phyloP scores from a whole-genome alignment of 2,329 filamentous ascomycete genomes.

The Arthrinium phaeospermum region DNA sequence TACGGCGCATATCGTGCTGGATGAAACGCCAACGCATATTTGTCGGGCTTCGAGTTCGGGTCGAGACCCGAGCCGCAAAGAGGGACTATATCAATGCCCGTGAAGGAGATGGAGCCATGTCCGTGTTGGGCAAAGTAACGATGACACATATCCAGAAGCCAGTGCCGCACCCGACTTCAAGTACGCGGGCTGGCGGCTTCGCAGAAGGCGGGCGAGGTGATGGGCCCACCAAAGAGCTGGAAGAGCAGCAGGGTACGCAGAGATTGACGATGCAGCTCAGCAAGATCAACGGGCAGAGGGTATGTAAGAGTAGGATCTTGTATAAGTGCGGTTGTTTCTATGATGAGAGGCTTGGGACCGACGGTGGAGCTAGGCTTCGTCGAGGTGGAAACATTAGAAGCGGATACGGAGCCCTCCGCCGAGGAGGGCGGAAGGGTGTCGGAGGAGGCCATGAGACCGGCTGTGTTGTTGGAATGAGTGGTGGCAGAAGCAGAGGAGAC shows the following conservation, averaged over 20 bases:
- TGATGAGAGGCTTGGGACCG: slow-evolving; percentile 62
- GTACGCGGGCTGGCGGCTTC: slow-evolving; percentile 74
- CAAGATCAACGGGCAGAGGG: slow-evolving; percentile 85
- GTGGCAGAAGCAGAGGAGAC: slow-evolving; percentile 53
- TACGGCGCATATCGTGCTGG: slow-evolving; percentile 80
- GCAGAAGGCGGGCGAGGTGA: slow-evolving; percentile 72
- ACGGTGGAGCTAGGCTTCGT: slow-evolving; percentile 30
- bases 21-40: slow-evolving; percentile 89
- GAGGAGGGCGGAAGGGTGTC: slow-evolving; percentile 49
- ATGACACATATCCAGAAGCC: slow-evolving; percentile 93
- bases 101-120: slow-evolving; percentile 74
- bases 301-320: slow-evolving; percentile 76
- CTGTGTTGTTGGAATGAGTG: slow-evolving; percentile 45
- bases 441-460: slow-evolving; percentile 53
- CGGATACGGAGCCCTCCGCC: slow-evolving; percentile 45
- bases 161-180: slow-evolving; percentile 87
- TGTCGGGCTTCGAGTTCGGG: slow-evolving; percentile 57
- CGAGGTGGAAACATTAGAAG: slow-evolving; percentile 32
- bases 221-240: slow-evolving; percentile 79
- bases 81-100: slow-evolving; percentile 81
- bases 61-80: slow-evolving; percentile 57
- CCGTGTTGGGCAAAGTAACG: slow-evolving; percentile 75
- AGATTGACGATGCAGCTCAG: slow-evolving; percentile 86
- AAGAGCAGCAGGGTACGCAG: slow-evolving; percentile 82
- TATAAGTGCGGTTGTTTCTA: slow-evolving; percentile 84